Base-by-base conservation (phyloP, 352 stramenopile genomes). In the Salisapilia sapeloensis region DNA sequence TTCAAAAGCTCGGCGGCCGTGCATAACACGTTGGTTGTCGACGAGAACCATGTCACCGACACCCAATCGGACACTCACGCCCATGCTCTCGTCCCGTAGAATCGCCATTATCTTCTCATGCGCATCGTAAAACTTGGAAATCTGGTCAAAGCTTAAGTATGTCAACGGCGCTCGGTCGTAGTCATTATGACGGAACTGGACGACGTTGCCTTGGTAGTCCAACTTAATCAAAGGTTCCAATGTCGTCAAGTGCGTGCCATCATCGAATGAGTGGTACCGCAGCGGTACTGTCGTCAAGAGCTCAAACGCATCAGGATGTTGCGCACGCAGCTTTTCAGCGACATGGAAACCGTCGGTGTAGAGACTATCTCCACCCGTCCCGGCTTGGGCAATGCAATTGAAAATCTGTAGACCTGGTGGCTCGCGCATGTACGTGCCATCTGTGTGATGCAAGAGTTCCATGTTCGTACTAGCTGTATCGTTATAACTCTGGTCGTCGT, bases 321-420 rank as follows among this genome's bases (percentile, higher is more conserved):
- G 36, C 1, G 37, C 39, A 2, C 56, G 56, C 31, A 92, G 50
- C 22, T 49, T 74, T 51, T 89, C 61, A 7, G 60, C 60, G 4
- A 86, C 55, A 37, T 82, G 47, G 45, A 90, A 92, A 6, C 66
- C 55, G 38, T 92, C 77, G 6, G 87, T 46, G 47, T 86, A 87
- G 23, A 70, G 71, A 34, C 66, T 87, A 22, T 74, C 64, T 15
- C 70, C 76, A 10, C 67, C 72, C 7, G 75, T 53, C 8, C 59
- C 61, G 5, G 74, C 75, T 37, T 90, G 74, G 4, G 60, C 64
- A 0, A 79, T 53, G 44, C 77, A 92, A 51, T 92, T 92, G 52
- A 92, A 92, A 43, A 92, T 84, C 48, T 92, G 77, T 23, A 92
- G 48, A 8, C 77, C 77, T n/a, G 77, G 71, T 8, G 75, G 70